Conservation (phyloP, 805 yeast species). For the Cyberlindnera euphorbiiphila region DNA sequence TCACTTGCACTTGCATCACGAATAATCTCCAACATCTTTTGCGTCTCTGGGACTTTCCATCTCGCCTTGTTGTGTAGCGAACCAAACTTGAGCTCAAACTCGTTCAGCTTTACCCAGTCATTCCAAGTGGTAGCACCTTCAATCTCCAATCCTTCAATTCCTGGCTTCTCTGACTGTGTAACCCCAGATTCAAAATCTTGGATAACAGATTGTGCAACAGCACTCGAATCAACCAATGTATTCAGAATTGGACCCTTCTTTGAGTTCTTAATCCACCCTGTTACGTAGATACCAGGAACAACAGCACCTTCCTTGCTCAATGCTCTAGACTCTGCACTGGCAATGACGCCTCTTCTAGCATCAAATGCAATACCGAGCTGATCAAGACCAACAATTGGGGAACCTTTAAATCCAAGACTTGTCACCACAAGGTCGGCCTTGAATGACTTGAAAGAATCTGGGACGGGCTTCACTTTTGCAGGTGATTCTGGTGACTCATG, state of each 20-base stretch:
- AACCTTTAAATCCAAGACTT: constrained; percentile 80
- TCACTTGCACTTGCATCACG: constrained; percentile 2
- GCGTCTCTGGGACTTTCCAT: constrained; percentile 47
- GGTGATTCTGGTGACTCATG: constrained; percentile 32
- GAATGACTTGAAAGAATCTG: constrained; percentile 26
- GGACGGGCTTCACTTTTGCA: constrained; percentile 26
- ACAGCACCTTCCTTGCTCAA: constrained; percentile 24
- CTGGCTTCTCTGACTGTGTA: constrained; percentile 1
- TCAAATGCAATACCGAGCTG: constrained; percentile 49
- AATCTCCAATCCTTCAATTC: constrained; percentile 28
- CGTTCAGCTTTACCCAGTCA: constrained; percentile 60
- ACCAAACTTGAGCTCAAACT: constrained; percentile 51
- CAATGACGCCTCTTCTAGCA: constrained; percentile 38
- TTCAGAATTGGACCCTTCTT: constrained; percentile 88
- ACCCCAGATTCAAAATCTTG: constrained; percentile 44
- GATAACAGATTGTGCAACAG: constrained; percentile 62
- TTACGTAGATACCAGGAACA: constrained; percentile 57
- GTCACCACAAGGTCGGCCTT: constrained; percentile 66
- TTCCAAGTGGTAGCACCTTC: constrained; percentile 49
- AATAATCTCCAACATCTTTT: constrained; percentile 45
- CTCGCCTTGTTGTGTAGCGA: constrained; percentile 46
- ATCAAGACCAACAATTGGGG: constrained; percentile 50
- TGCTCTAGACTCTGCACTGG: constrained; percentile 44
- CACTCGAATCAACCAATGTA: constrained; percentile 81
- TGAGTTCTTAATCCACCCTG: constrained; percentile 91